Evolutionary conservation across 2,329 filamentous ascomycete species (phyloP).

Genomic region (Microdochium bolleyi): DNA sequence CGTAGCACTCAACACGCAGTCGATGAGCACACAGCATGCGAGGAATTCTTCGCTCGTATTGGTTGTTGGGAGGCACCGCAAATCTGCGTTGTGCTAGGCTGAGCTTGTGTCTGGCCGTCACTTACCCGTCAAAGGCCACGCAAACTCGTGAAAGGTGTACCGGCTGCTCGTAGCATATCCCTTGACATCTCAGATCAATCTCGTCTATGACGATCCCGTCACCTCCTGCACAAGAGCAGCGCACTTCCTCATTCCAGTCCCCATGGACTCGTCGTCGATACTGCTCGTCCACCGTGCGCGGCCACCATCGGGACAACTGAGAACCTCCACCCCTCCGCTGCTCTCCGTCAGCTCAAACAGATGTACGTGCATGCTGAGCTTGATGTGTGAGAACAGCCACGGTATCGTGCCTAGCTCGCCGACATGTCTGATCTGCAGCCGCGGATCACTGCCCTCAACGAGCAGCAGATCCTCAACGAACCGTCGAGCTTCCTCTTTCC

Average conservation of each 20-base stretch:
- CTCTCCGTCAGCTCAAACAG: slow-evolving; percentile 28
- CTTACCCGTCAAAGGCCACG: too few species aligned
- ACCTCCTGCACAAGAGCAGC: slow-evolving; percentile 34
- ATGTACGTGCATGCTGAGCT: slow-evolving; percentile 49
- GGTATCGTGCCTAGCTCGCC: slow-evolving; percentile 42
- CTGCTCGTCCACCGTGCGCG: slow-evolving; percentile 26
- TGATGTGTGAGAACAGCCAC: slow-evolving; percentile 50
- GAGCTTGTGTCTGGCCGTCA: too few species aligned
- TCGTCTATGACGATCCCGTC: background rate
- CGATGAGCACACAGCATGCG: too few species aligned
- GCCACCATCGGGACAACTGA: background rate
- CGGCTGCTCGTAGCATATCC: too few species aligned
- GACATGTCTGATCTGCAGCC: slow-evolving; percentile 17
- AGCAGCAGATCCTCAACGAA: slow-evolving; percentile 8
- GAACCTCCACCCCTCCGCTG: slow-evolving; percentile 1
- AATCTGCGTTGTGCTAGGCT: too few species aligned
- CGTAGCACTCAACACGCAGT: too few species aligned
- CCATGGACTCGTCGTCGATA: slow-evolving; percentile 45
- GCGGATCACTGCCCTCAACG: slow-evolving; percentile 1
- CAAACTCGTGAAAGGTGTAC: too few species aligned
- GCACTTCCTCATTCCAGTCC: slow-evolving; percentile 51
- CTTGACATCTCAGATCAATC: background rate
- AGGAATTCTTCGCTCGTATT: too few species aligned
- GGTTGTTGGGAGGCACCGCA: too few species aligned
- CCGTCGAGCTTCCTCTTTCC: slow-evolving; percentile 26